Percentiles rank a stretch among this genome's conserved stretches.
Evolutionary conservation across 2,329 filamentous ascomycete species (phyloP).

Genomic region (Neofusicoccum parvum): DNA sequence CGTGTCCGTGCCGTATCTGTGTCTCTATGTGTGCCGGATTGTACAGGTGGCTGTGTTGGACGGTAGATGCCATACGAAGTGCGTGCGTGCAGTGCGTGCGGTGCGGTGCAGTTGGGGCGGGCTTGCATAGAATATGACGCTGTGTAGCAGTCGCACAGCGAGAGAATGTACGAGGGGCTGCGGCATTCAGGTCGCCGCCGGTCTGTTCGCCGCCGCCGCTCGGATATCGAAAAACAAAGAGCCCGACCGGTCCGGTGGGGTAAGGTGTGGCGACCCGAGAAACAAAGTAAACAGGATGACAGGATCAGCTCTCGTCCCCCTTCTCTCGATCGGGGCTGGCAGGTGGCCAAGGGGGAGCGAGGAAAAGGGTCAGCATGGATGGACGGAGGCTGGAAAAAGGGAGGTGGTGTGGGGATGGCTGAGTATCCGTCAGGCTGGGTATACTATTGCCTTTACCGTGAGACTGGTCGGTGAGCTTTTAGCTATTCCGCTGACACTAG

Average conservation of each 20-base stretch:
- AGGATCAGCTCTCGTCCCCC: not conserved
- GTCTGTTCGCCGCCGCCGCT: not conserved
- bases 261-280: not conserved
- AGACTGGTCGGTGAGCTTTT: not conserved
- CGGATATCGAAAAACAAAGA: not conserved
- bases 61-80: too few species aligned
- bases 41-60: too few species aligned
- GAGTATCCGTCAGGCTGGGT: not conserved
- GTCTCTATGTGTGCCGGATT: too few species aligned
- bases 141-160: too few species aligned
- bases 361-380: not conserved
- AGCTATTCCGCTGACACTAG: not conserved
- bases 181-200: not conserved
- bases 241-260: not conserved
- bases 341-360: not conserved
- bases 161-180: too few species aligned
- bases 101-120: not conserved
- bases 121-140: not conserved
- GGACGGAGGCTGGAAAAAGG: not conserved
- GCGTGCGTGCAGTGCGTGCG: too few species aligned
- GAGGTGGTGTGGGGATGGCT: not conserved
- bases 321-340: not conserved
- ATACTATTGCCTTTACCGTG: not conserved
- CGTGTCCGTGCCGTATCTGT: too few species aligned
- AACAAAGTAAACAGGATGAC: not conserved